Percentiles rank a stretch among this genome's conserved stretches.
Conservation (phyloP, 2,329 filamentous ascomycete genomes). For the Neofusicoccum sp. region DNA sequence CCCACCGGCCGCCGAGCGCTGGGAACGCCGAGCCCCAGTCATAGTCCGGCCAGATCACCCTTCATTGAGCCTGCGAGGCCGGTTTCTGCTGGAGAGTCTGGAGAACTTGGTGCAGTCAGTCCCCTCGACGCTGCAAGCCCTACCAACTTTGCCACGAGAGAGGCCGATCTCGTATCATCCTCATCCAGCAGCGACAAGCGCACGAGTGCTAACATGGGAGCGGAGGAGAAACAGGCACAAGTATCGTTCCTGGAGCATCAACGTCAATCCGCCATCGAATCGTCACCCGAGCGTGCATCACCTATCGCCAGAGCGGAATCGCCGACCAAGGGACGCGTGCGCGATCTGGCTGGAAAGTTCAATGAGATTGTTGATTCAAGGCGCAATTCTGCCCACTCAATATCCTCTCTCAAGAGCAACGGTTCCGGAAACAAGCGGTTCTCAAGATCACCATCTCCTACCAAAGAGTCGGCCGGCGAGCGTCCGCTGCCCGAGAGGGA, state of each 20-base stretch:
- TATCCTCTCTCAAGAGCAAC: conserved; percentile 39
- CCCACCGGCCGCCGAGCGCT: conserved; percentile 53
- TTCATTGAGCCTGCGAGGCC: conserved; percentile 48
- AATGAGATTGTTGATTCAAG: conserved; percentile 46
- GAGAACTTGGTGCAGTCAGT: conserved; percentile 42
- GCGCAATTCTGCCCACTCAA: conserved; percentile 46
- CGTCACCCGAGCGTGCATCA: conserved; percentile 30
- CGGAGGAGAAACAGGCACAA: conserved; percentile 34
- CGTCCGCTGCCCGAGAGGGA: conserved; percentile 33
- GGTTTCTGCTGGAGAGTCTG: conserved; percentile 47
- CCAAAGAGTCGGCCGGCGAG: conserved; percentile 21
- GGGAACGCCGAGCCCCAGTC: conserved; percentile 57
- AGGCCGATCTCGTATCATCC: conserved; percentile 36
- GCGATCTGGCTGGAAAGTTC: conserved; percentile 52
- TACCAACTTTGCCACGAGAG: conserved; percentile 32
- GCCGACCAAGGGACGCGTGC: conserved; percentile 51
- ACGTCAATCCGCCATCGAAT: conserved; percentile 25
- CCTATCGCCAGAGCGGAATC: conserved; percentile 41
- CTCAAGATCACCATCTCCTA: conserved; percentile 32
- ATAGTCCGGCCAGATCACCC: conserved; percentile 62
- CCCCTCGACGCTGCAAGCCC: conserved; percentile 31
- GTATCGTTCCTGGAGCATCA: conserved; percentile 36
- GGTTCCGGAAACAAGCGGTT: conserved; percentile 5
- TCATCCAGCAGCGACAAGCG: conserved; percentile 28
- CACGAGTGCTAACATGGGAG: conserved; percentile 27